Percentiles rank a stretch among this genome's conserved stretches.
These are phyloP conservation scores for Rhizopus stolonifer DNA, from an alignment of 371 early-diverging fungal genomes.

Conservation along the genomic window DNA sequence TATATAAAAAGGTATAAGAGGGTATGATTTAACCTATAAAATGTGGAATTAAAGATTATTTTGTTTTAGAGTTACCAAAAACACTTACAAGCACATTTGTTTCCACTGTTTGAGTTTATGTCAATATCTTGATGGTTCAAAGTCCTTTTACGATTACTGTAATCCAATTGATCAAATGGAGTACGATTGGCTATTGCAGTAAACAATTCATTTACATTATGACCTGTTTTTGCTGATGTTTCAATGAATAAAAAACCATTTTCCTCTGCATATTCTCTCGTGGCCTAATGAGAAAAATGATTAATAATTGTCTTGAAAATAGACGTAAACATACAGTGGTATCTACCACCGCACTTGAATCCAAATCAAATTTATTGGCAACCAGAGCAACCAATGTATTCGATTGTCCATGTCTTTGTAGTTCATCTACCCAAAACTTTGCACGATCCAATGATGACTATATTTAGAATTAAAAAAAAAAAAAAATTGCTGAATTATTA, in stretches of 20 bases:
- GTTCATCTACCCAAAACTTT: too few species aligned
- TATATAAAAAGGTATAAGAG: not conserved
- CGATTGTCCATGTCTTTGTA: too few species aligned
- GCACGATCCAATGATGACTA: too few species aligned
- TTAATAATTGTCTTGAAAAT: not conserved
- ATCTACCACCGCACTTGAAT: conserved; percentile 67
- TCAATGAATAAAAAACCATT: conserved; percentile 88
- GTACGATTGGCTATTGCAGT: conserved; percentile 58
- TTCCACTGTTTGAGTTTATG: conserved; percentile 19
- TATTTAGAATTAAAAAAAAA: too few species aligned
- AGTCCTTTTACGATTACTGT: conserved; percentile 35
- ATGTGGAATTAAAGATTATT: too few species aligned
- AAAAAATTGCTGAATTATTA: too few species aligned
- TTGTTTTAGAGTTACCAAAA: too few species aligned
- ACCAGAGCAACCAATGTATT: too few species aligned
- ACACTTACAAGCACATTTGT: too few species aligned
- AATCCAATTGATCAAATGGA: conserved; percentile 48
- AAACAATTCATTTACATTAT: conserved; percentile 85
- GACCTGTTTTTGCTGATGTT: conserved; percentile 91
- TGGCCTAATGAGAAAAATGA: conserved; percentile 57
- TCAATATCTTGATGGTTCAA: conserved; percentile 43
- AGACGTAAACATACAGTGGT: conserved; percentile 43
- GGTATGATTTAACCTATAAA: too few species aligned
- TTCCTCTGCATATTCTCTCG: conserved; percentile 86
- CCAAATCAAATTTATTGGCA: too few species aligned